phyloP scores from a whole-genome alignment of 2,329 filamentous ascomycete species.

The Venturiaceae sp. region DNA sequence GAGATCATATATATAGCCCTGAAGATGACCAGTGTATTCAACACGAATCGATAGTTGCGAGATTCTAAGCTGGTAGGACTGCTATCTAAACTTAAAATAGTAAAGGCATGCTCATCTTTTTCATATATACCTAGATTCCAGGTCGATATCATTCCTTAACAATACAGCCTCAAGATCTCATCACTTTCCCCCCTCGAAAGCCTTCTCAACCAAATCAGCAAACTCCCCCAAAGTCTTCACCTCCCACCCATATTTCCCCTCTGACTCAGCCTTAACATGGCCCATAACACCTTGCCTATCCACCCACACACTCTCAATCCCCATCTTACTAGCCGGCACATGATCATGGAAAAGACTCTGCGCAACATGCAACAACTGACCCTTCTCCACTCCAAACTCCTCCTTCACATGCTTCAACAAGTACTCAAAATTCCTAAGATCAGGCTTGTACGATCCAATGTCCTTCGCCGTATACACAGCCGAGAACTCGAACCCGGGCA shows the following conservation, averaged over 20 bases:
- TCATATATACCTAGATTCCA: no score
- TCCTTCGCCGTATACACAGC: slow-evolving; percentile 60
- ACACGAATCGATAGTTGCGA: no score
- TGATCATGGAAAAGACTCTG: slow-evolving; percentile 60
- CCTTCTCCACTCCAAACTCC: slow-evolving; percentile 47
- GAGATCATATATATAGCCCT: no score
- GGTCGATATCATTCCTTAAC: no score
- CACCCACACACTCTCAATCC: slow-evolving; percentile 48
- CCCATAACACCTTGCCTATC: slow-evolving; percentile 49
- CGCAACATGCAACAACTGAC: slow-evolving; percentile 56
- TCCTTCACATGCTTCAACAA: slow-evolving; percentile 44
- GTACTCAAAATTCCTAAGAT: slow-evolving; percentile 54
- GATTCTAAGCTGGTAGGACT: no score
- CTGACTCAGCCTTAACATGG: slow-evolving; percentile 25
- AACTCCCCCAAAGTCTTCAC: slow-evolving; percentile 51
- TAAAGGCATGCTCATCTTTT: no score
- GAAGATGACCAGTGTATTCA: no score
- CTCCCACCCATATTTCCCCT: slow-evolving; percentile 37
- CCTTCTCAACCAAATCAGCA: slow-evolving; percentile 45
- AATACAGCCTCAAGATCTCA: no score
- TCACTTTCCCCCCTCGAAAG: neutral
- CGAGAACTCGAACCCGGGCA: slow-evolving; percentile 39
- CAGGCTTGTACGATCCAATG: slow-evolving; percentile 64
- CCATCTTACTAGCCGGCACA: slow-evolving; percentile 50
- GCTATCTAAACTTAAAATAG: no score